These are phyloP conservation scores for Lachnellula occidentalis DNA, from an alignment of 2,329 filamentous ascomycete species.

Conservation along the genomic window DNA sequence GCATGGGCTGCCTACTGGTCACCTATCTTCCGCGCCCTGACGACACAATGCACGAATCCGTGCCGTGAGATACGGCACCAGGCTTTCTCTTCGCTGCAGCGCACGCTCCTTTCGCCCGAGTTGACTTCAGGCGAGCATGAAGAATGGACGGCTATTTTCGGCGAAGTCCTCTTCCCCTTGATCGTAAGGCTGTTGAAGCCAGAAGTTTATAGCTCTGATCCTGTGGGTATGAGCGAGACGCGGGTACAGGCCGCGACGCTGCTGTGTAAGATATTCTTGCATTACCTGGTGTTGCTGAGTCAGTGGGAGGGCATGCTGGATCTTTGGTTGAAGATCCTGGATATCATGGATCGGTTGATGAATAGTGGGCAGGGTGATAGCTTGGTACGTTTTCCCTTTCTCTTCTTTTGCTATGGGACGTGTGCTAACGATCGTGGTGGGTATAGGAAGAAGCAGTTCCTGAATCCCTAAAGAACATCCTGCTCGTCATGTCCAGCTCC, in stretches of 20 bases:
- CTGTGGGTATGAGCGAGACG: constrained; percentile 91
- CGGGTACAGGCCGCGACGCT: constrained; percentile 86
- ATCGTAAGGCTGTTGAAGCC: constrained; percentile 85
- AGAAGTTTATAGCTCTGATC: constrained; percentile 88
- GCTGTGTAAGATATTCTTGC: constrained; percentile 90
- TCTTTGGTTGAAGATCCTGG: constrained; percentile 86
- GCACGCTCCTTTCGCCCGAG: constrained; percentile 77
- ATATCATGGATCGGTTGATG: constrained; percentile 93
- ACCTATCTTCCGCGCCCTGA: constrained; percentile 84
- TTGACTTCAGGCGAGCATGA: constrained; percentile 78
- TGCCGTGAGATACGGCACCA: constrained; percentile 89
- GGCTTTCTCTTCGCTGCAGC: constrained; percentile 79
- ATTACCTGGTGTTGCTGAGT: constrained; percentile 80
- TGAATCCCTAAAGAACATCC: constrained; percentile 91
- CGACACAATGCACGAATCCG: constrained; percentile 86
- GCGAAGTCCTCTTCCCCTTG: constrained; percentile 87
- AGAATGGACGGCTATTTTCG: constrained; percentile 94
- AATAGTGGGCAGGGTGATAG: constrained; percentile 91
- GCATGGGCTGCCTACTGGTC: constrained; percentile 99
- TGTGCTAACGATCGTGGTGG: constrained; percentile 4
- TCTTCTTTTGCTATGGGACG: neutral
- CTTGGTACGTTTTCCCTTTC: constrained; percentile 54
- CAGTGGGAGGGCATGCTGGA: constrained; percentile 87
- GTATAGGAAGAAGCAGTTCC: constrained; percentile 84
- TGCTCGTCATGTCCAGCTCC: constrained; percentile 89